Percentiles rank a stretch among this genome's conserved stretches.
These are phyloP conservation scores for Kodamaea hsintzibuensis DNA, from an alignment of 805 yeast species.

Conservation along the genomic window DNA sequence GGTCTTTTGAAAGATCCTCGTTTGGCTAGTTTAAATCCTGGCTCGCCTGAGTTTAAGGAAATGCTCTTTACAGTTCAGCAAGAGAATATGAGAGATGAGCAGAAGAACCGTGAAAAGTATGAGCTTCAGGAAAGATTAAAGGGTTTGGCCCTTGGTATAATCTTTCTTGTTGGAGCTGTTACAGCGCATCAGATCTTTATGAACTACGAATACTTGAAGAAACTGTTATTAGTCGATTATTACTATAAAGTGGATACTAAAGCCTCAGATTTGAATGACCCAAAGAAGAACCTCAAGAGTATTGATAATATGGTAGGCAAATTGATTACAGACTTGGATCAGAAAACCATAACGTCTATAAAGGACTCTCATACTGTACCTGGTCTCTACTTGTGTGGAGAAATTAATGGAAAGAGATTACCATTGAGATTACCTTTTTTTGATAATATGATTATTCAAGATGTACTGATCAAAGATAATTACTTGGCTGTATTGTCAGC, in stretches of 20 bases:
- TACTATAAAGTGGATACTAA: constrained; percentile 39
- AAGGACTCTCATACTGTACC: constrained; percentile 24
- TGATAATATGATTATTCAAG: constrained; percentile 57
- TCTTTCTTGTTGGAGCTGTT: constrained; percentile 38
- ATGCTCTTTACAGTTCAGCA: constrained; percentile 29
- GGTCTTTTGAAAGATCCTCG: constrained; percentile 33
- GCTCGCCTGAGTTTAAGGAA: constrained; percentile 40
- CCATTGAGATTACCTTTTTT: constrained; percentile 67
- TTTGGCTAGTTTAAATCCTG: constrained; percentile 25
- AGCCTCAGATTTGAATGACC: constrained; percentile 34
- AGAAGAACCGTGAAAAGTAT: constrained; percentile 27
- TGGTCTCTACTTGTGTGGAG: constrained; percentile 42
- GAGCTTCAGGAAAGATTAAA: constrained; percentile 47
- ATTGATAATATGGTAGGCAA: constrained; percentile 26
- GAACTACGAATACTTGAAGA: constrained; percentile 44
- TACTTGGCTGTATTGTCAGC: constrained; percentile 60
- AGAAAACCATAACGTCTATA: constrained; percentile 18
- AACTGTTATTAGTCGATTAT: constrained; percentile 31
- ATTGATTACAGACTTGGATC: constrained; percentile 25
- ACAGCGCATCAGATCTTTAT: constrained; percentile 43
- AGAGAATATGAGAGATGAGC: constrained; percentile 26
- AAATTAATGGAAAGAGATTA: constrained; percentile 33
- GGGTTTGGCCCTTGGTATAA: constrained; percentile 45
- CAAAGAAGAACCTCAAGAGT: constrained; percentile 28
- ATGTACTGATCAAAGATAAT: constrained; percentile 51